Conservation (phyloP, 176 grass and related monocot species). For the Aegilops umbellulata region DNA sequence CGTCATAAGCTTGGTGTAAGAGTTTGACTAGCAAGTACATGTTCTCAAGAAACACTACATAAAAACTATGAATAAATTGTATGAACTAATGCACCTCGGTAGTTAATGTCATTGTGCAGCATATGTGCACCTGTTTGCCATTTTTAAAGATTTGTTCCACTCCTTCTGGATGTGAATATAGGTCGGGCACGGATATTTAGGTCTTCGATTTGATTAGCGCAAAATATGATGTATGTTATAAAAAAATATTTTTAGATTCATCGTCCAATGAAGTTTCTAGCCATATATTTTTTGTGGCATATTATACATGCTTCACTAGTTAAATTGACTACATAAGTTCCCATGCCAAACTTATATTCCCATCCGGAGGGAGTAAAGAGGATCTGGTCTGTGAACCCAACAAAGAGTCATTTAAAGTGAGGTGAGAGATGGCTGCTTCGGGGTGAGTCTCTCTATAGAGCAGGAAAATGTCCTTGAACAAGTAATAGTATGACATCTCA, state of each 20-base stretch:
- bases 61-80: background rate
- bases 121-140: background rate
- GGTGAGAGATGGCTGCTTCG: background rate
- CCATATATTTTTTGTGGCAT: too few species aligned
- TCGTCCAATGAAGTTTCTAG: too few species aligned
- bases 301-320: too few species aligned
- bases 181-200: too few species aligned
- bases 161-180: too few species aligned
- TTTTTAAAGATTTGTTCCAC: background rate
- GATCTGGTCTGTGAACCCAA: background rate
- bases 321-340: too few species aligned
- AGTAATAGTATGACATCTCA: background rate
- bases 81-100: background rate
- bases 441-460: background rate
- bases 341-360: too few species aligned
- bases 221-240: too few species aligned
- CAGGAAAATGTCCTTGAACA: background rate
- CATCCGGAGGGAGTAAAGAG: background rate
- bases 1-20: constrained; percentile 1
- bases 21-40: background rate
- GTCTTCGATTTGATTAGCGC: too few species aligned
- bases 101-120: background rate
- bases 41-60: background rate
- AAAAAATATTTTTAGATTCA: too few species aligned
- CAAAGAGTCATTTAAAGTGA: background rate